Evolutionary conservation across 1,284 basidiomycete genomes (phyloP).

Genomic region (Cryptococcus depauperatus): DNA sequence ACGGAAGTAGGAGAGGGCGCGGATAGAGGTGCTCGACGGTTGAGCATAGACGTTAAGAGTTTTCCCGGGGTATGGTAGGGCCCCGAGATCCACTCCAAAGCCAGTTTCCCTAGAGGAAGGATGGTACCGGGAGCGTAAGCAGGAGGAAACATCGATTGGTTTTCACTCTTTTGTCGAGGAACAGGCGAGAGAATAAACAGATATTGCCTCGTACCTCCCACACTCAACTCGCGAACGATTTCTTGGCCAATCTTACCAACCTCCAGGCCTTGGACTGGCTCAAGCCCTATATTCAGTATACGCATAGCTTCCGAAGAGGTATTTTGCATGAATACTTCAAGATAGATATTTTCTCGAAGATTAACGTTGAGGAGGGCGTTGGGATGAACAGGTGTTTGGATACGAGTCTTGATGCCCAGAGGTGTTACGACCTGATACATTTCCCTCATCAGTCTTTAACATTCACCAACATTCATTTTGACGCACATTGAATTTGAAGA

Average conservation of each 20-base stretch:
- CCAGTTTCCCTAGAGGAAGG: conserved; percentile 67
- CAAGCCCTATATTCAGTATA: conserved; percentile 66
- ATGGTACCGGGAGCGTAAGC: conserved; percentile 57
- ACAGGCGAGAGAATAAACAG: conserved; percentile 66
- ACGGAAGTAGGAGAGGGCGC: not conserved
- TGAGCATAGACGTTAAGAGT: conserved; percentile 59
- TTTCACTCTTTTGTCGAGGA: not conserved
- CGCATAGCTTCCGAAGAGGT: conserved; percentile 64
- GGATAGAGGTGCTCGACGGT: conserved; percentile 20
- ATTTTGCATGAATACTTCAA: conserved; percentile 83
- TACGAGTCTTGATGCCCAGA: conserved; percentile 80
- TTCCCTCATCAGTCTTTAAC: too few species aligned
- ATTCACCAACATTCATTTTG: too few species aligned
- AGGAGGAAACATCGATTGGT: conserved; percentile 49
- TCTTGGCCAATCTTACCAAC: conserved; percentile 49
- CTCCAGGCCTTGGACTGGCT: conserved; percentile 62
- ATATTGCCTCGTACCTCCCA: conserved; percentile 73
- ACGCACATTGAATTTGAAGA: conserved; percentile 76
- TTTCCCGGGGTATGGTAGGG: conserved; percentile 63
- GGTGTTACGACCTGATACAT: conserved; percentile 73
- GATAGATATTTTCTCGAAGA: conserved; percentile 69
- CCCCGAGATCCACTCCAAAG: conserved; percentile 59
- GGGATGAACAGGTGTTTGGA: conserved; percentile 63
- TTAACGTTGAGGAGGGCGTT: conserved; percentile 55
- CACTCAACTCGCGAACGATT: conserved; percentile 50